Conservation (phyloP, 1,284 basidiomycete species). For the Cutaneotrichosporon sp. region DNA sequence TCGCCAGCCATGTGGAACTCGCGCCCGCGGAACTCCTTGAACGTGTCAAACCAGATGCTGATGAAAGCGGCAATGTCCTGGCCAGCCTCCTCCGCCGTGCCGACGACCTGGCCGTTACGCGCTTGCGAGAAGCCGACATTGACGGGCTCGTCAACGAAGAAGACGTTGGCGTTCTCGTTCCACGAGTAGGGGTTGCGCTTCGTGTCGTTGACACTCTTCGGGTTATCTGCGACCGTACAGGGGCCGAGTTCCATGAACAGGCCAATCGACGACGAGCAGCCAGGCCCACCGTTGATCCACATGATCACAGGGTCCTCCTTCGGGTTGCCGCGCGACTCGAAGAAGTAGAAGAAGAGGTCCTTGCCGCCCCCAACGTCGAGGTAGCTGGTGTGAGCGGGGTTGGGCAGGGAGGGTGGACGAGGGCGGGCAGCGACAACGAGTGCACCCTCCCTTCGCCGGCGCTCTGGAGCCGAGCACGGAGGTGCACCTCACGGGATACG, state of each 20-base stretch:
- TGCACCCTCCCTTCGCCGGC: too few relatives aligned
- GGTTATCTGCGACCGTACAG: constrained; percentile 48
- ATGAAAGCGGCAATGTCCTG: constrained; percentile 70
- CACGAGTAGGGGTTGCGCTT: constrained; percentile 55
- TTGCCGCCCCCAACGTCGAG: constrained; percentile 66
- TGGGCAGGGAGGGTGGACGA: too few relatives aligned
- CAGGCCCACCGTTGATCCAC: constrained; percentile 56
- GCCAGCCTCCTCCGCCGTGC: constrained; percentile 68
- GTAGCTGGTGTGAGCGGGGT: constrained; percentile 54
- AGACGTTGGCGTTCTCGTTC: constrained; percentile 55
- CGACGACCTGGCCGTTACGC: constrained; percentile 64
- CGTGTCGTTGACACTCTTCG: constrained; percentile 50
- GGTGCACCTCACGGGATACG: too few relatives aligned
- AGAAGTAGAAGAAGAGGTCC: constrained; percentile 82
- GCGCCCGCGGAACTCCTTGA: constrained; percentile 65
- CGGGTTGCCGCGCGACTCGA: constrained; percentile 71
- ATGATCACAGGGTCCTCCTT: constrained; percentile 57
- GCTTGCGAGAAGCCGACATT: constrained; percentile 70
- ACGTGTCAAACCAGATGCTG: constrained; percentile 73
- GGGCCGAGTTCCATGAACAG: constrained; percentile 59
- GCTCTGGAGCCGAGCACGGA: too few relatives aligned
- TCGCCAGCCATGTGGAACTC: constrained; percentile 70
- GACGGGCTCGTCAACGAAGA: constrained; percentile 56
- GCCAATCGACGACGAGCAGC: constrained; percentile 56
- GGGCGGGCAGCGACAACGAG: too few relatives aligned